These are phyloP conservation scores for Yamadazyma kanchanaburiensis DNA, from an alignment of 1,139 yeast species.

Conservation along the genomic window DNA sequence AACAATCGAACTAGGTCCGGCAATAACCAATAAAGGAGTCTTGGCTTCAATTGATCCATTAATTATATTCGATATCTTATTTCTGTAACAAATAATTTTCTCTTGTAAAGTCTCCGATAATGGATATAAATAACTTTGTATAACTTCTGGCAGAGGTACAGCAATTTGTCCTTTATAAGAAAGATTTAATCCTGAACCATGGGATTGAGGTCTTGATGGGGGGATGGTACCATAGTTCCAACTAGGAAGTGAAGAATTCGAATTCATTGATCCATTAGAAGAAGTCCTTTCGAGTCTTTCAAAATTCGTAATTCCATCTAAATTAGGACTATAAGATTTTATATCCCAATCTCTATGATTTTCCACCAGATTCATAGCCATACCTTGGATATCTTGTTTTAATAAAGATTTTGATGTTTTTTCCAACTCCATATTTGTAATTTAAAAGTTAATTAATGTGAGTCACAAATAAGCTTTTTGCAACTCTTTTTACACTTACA, in stretches of 20 bases:
- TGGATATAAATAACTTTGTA: constrained; percentile 41
- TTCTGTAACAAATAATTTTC: constrained; percentile 24
- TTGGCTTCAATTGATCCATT: constrained; percentile 3
- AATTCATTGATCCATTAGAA: too few relatives aligned
- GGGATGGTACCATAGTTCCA: constrained; percentile 11
- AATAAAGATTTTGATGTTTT: too few relatives aligned
- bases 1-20: constrained; percentile 36
- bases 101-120: constrained; percentile 20
- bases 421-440: too few relatives aligned
- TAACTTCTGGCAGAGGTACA: constrained; percentile 43
- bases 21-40: constrained; percentile 30
- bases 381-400: too few relatives aligned
- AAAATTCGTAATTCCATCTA: too few relatives aligned
- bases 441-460: too few relatives aligned
- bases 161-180: constrained; percentile 31
- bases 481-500: neutral
- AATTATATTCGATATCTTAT: constrained; percentile 13
- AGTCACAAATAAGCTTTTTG: neutral
- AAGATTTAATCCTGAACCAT: constrained; percentile 20
- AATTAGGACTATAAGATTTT: too few relatives aligned
- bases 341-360: too few relatives aligned
- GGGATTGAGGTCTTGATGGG: constrained; percentile 7
- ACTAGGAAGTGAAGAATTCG: too few relatives aligned
- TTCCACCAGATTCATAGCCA: too few relatives aligned
- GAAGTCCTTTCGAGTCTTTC: too few relatives aligned